These are phyloP conservation scores for Hanseniaspora jakobsenii DNA, from an alignment of 805 yeast genomes.

Conservation along the genomic window DNA sequence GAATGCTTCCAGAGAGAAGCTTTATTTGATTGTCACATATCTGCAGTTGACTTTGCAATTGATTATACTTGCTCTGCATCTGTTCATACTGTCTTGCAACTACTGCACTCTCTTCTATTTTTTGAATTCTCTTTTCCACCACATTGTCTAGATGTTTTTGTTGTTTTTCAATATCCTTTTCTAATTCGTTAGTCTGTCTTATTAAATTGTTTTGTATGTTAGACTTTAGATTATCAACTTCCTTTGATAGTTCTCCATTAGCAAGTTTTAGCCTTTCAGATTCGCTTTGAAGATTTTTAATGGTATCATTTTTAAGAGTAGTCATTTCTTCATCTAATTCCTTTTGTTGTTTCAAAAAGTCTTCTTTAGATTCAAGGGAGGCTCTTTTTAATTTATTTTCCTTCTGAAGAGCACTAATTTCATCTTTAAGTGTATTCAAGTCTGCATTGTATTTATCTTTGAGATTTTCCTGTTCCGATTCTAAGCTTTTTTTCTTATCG, in stretches of 20 bases:
- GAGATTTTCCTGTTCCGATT: too few relatives aligned
- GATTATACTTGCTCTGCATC: constrained; percentile 6
- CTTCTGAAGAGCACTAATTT: too few relatives aligned
- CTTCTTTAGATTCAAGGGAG: too few relatives aligned
- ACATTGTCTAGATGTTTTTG: constrained; percentile 21
- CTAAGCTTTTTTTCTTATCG: too few relatives aligned
- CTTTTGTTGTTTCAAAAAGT: too few relatives aligned
- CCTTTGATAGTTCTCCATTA: constrained; percentile 2
- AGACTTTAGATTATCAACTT: neutral
- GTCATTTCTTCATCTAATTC: constrained; percentile 21
- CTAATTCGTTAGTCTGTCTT: neutral
- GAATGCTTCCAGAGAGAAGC: constrained; percentile 17
- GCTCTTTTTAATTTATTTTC: too few relatives aligned
- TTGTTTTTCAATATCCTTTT: constrained; percentile 20
- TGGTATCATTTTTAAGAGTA: constrained; percentile 1
- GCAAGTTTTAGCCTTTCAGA: neutral
- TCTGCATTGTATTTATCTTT: too few relatives aligned
- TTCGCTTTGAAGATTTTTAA: constrained; percentile 7
- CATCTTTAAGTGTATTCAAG: too few relatives aligned
- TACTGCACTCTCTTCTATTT: constrained; percentile 16
- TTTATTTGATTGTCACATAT: constrained; percentile 1
- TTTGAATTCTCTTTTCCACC: constrained; percentile 18
- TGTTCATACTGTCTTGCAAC: constrained; percentile 22
- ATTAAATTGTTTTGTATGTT: constrained; percentile 3
- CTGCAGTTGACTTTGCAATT: constrained; percentile 18